phyloP scores from a whole-genome alignment of 2,329 filamentous ascomycete species.

The Epichloe baconii region DNA sequence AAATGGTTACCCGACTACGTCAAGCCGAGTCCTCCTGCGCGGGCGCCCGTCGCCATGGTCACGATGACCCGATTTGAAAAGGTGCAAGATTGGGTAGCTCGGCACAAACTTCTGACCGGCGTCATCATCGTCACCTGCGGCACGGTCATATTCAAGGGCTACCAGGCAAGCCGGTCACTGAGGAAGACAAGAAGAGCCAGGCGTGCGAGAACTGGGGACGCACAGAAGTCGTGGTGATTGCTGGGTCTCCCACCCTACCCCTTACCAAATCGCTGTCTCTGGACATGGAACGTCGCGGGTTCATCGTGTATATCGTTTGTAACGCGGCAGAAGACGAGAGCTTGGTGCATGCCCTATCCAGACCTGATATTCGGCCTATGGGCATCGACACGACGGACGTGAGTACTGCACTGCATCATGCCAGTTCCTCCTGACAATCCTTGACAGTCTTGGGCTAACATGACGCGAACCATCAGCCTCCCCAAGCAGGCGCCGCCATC shows the following conservation, averaged over 20 bases:
- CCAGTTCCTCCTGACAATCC: background rate
- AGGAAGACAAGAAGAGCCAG: conserved; percentile 62
- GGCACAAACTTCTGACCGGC: conserved; percentile 61
- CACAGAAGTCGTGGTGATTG: conserved; percentile 76
- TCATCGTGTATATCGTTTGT: conserved; percentile 85
- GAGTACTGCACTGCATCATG: conserved; percentile 18
- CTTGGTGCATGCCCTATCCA: conserved; percentile 60
- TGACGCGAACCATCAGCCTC: conserved; percentile 35
- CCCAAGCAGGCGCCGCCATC: conserved; percentile 54
- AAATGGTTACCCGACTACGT: conserved; percentile 62
- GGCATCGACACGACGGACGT: conserved; percentile 74
- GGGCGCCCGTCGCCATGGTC: conserved; percentile 20
- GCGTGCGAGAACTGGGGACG: conserved; percentile 73
- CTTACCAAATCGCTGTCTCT: conserved; percentile 71
- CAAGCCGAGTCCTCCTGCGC: conserved; percentile 40
- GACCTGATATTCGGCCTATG: conserved; percentile 70
- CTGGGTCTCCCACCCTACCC: conserved; percentile 75
- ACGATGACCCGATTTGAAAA: conserved; percentile 31
- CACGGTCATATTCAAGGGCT: conserved; percentile 43
- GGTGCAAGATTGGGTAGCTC: conserved; percentile 56
- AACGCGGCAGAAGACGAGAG: conserved; percentile 76
- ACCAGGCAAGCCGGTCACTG: conserved; percentile 39
- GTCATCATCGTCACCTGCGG: conserved; percentile 58
- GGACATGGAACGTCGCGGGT: conserved; percentile 82
- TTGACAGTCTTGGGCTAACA: background rate